Base-by-base conservation (phyloP, 2,329 filamentous ascomycete species). In the Gremmenia infestans region DNA sequence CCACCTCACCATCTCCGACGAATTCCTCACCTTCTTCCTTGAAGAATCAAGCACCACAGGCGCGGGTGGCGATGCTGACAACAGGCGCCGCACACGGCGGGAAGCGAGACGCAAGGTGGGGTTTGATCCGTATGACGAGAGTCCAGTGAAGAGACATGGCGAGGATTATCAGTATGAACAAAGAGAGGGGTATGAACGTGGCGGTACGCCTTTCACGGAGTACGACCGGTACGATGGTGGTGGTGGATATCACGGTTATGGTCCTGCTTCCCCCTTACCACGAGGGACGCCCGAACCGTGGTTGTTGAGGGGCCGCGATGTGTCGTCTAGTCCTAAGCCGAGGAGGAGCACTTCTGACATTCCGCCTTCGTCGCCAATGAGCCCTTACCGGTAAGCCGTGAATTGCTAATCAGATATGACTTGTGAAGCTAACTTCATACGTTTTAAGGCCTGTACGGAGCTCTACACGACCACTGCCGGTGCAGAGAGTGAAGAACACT, bases 21-120 rank as follows among this genome's bases (percentile, higher is more conserved):
- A 90, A 66, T 76, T 89, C 1, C 78, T 90, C 9, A 88, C 85
- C 65, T 89, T 90, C 74, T 90, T 90, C 75, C 77, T 90, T 8
- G 80, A 83, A 59, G 85, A 88, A 64, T 82, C 80, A 11, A 81
- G 82, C 35, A 84, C 83, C 2, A 87, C 85, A 1, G 86, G 85
- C 28, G 82, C 83, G 1, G 85, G 84, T 3, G 77, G 78, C 4
- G 81, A 88, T 62, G 76, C 81, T 5, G 77, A 85, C 35, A 75
- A 83, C 53, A 80, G 86, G 6, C 81, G 81, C 52, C 76, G 78
- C 0, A 75, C 85, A 1, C 76, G 86, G 14, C 72, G 78, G 4
- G 82, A 87, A 60, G 86, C 86, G 4, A 71, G 82, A 22, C 72
- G 77, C 49, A 75, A 82, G 48, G 83, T 89, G 0, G 86, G 86